phyloP scores from a whole-genome alignment of 179 eudicot genomes.

The Pouteria campechiana region DNA sequence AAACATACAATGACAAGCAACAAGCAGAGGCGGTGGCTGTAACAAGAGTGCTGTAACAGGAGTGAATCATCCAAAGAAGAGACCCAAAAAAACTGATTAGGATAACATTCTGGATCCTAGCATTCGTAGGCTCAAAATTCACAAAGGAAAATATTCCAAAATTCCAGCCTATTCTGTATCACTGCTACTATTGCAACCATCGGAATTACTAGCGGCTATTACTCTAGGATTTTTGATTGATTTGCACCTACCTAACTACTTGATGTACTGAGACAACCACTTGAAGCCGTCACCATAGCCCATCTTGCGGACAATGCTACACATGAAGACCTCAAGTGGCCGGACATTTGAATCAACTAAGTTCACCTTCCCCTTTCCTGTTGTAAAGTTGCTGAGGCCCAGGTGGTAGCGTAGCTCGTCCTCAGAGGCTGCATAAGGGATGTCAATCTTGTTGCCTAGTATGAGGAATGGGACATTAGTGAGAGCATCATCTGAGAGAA shows the following conservation, averaged over 20 bases:
- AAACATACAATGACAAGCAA: too few species aligned
- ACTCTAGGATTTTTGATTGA: too few species aligned
- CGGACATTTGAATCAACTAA: constrained; percentile 59
- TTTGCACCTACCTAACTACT: constrained; percentile 22
- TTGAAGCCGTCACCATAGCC: constrained; percentile 86
- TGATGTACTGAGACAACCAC: constrained; percentile 77
- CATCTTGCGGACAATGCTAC: constrained; percentile 84
- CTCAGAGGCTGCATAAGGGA: constrained; percentile 82
- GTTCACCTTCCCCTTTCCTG: constrained; percentile 81
- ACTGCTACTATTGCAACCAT: too few species aligned
- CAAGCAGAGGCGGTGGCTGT: too few species aligned
- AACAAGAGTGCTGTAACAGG: too few species aligned
- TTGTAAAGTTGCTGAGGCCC: constrained; percentile 55
- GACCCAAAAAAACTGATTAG: too few species aligned
- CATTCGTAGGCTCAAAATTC: too few species aligned
- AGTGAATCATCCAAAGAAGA: too few species aligned
- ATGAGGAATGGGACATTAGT: constrained; percentile 68
- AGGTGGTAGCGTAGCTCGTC: constrained; percentile 59
- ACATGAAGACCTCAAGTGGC: constrained; percentile 80
- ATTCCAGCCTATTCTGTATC: too few species aligned
- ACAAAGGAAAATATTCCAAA: too few species aligned
- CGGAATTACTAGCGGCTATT: too few species aligned
- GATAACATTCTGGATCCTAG: too few species aligned
- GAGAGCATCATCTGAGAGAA: constrained; percentile 67
- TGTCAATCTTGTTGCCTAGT: constrained; percentile 79